phyloP scores from a whole-genome alignment of 2,329 filamentous ascomycete species.

The Chalaropsis ovoidea region DNA sequence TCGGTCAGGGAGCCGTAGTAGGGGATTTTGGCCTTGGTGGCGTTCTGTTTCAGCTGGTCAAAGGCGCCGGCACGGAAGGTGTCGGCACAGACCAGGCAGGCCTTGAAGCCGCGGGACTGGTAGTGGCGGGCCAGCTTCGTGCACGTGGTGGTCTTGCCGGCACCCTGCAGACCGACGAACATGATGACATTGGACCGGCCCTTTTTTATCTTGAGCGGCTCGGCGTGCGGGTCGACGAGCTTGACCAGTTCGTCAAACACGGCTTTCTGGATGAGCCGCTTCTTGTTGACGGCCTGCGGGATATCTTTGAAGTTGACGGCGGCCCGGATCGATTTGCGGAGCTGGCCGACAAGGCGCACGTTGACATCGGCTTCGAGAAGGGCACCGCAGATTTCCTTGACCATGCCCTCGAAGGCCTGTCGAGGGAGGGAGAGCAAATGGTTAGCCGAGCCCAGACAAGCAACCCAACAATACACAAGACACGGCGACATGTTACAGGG shows the following conservation, averaged over 20 bases:
- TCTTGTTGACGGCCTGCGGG: slow-evolving; percentile 89
- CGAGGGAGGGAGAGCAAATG: slow-evolving; percentile 7
- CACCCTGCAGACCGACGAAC: slow-evolving; percentile 97
- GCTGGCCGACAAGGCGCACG: slow-evolving; percentile 77
- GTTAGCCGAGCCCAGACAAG: slow-evolving; percentile 8
- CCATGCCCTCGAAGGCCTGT: slow-evolving; percentile 91
- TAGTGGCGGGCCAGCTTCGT: slow-evolving; percentile 95
- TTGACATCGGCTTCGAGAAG: slow-evolving; percentile 97
- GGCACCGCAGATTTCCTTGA: slow-evolving; percentile 94
- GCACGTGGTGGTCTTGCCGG: slow-evolving; percentile 95
- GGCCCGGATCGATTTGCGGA: slow-evolving; percentile 84
- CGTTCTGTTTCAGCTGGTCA: slow-evolving; percentile 97
- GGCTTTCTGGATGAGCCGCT: slow-evolving; percentile 92
- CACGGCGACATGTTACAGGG: background rate
- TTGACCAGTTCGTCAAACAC: slow-evolving; percentile 96
- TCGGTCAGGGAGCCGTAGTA: slow-evolving; percentile 96
- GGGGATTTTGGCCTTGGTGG: slow-evolving; percentile 96
- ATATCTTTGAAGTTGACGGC: slow-evolving; percentile 93
- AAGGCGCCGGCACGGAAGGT: slow-evolving; percentile 98
- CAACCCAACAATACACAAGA: background rate
- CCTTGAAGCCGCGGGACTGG: slow-evolving; percentile 82
- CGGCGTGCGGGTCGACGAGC: slow-evolving; percentile 88
- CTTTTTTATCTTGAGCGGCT: slow-evolving; percentile 95
- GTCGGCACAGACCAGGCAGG: slow-evolving; percentile 91
- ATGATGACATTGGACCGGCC: slow-evolving; percentile 95